Evolutionary conservation across 306 rosid species (phyloP).

Genomic region (Trifolium subterraneum): DNA sequence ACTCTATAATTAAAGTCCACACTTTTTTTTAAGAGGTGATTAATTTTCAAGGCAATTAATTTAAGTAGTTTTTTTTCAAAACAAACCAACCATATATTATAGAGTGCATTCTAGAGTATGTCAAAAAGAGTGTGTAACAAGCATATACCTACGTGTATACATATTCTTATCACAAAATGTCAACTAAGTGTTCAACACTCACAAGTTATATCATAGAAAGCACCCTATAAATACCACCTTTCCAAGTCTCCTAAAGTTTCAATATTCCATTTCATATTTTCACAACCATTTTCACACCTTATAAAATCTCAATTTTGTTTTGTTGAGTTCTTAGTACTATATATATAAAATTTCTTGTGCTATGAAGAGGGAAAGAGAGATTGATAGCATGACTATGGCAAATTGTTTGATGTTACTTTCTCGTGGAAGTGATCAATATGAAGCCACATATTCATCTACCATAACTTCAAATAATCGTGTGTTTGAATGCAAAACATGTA

Average conservation of each 20-base stretch:
- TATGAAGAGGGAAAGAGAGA: conserved; percentile 85
- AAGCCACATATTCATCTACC: conserved; percentile 32
- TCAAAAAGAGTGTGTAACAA: not conserved
- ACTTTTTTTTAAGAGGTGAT: not conserved
- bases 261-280: conserved; percentile 29
- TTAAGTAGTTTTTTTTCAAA: not conserved
- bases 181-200: conserved; percentile 52
- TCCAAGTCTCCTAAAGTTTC: conserved; percentile 41
- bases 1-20: conserved; percentile 11
- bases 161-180: conserved; percentile 43
- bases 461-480: conserved; percentile 50
- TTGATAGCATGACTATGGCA: conserved; percentile 73
- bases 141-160: not conserved
- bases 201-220: conserved; percentile 13
- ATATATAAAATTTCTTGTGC: not conserved
- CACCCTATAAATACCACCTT: conserved; percentile 48
- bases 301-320: not conserved
- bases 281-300: conserved; percentile 24
- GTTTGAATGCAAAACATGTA: conserved; percentile 94
- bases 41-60: not conserved
- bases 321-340: not conserved
- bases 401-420: conserved; percentile 90
- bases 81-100: not conserved
- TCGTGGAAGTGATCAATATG: conserved; percentile 45
- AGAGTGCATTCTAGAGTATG: conserved; percentile 10